Conservation (phyloP, 371 early-diverging fungal genomes). For the Phascolomyces articulosus region DNA sequence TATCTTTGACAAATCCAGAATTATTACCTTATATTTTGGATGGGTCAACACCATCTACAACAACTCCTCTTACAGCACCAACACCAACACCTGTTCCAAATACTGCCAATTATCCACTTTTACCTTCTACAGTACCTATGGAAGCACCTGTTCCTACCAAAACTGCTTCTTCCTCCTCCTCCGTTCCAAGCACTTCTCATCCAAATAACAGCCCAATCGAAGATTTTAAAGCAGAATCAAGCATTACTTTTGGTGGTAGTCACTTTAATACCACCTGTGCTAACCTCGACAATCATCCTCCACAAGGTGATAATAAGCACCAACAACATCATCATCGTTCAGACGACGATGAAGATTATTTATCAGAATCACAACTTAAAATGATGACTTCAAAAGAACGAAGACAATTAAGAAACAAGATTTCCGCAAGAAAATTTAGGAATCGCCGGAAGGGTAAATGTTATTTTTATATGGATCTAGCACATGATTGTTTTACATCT, state of each 20-base stretch:
- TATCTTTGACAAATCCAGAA: neutral
- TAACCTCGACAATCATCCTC: neutral
- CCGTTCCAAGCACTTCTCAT: neutral
- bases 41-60: neutral
- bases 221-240: neutral
- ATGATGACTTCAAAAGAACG: constrained; percentile 82
- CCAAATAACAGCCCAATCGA: neutral
- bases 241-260: constrained; percentile 1
- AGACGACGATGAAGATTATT: constrained; percentile 22
- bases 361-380: constrained; percentile 48
- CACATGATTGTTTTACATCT: too few relatives aligned
- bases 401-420: constrained; percentile 87
- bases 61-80: neutral
- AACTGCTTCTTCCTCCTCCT: neutral
- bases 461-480: neutral
- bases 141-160: neutral
- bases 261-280: neutral
- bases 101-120: neutral
- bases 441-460: constrained; percentile 81
- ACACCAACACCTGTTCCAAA: neutral
- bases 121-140: neutral
- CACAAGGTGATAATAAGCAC: neutral
- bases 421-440: constrained; percentile 90
- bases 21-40: neutral
- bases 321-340: neutral